These are phyloP conservation scores for Xylaria sp. DNA, from an alignment of 2,329 filamentous ascomycete genomes.

Conservation along the genomic window DNA sequence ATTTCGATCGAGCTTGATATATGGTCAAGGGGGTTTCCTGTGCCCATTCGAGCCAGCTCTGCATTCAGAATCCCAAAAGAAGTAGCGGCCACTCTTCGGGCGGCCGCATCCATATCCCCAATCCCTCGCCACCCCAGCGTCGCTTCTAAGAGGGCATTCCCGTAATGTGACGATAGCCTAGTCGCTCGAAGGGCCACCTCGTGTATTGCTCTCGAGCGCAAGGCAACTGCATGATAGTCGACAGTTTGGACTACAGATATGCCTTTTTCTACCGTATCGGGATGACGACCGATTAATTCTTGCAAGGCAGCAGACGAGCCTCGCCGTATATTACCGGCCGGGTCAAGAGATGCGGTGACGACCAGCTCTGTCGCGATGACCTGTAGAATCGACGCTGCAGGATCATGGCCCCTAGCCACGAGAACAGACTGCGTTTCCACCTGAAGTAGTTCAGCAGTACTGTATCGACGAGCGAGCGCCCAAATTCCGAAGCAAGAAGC, in stretches of 20 bases:
- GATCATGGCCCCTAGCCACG: conserved; percentile 53
- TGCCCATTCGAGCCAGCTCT: conserved; percentile 51
- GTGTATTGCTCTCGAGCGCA: conserved; percentile 83
- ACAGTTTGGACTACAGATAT: conserved; percentile 89
- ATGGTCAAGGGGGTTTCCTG: conserved; percentile 41
- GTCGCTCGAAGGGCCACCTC: conserved; percentile 79
- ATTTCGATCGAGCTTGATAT: conserved; percentile 53
- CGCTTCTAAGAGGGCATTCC: conserved; percentile 74
- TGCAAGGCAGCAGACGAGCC: conserved; percentile 94
- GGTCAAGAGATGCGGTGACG: conserved; percentile 84
- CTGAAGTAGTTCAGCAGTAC: conserved; percentile 77
- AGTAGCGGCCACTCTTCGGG: conserved; percentile 76
- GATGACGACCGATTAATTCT: conserved; percentile 92
- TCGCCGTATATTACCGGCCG: conserved; percentile 90
- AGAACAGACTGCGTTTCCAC: conserved; percentile 64
- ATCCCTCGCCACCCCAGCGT: conserved; percentile 88
- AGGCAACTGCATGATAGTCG: conserved; percentile 92
- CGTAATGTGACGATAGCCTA: conserved; percentile 74
- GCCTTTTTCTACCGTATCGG: conserved; percentile 82
- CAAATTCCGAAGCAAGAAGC: conserved; percentile 97
- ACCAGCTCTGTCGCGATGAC: conserved; percentile 84
- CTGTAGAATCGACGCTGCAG: conserved; percentile 71
- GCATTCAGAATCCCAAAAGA: conserved; percentile 72
- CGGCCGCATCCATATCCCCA: conserved; percentile 79
- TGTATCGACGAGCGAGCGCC: conserved; percentile 89